Conservation (phyloP, 139 green algal species). For the Auxenochlorella pyrenoidosa region DNA sequence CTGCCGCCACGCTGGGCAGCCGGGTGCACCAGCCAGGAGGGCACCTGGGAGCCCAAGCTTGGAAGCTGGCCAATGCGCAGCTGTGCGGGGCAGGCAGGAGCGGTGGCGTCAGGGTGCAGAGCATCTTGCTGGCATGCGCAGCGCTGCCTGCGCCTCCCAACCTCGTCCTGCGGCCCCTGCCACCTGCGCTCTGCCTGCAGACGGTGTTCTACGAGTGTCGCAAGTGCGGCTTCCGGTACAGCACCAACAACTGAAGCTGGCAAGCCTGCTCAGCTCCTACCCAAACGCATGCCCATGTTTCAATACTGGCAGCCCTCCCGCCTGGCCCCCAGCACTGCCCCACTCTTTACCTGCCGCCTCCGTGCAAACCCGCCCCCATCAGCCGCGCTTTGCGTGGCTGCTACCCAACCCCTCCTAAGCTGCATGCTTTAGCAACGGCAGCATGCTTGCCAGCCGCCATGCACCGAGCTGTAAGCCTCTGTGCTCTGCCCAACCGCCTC, state of each 20-base stretch:
- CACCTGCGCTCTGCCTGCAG: conserved; percentile 40
- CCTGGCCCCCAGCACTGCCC: background rate
- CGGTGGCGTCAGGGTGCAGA: background rate
- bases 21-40: too few relatives aligned
- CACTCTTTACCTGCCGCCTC: background rate
- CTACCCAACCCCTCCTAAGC: too few relatives aligned
- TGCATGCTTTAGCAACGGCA: too few relatives aligned
- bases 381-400: background rate
- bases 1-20: too few relatives aligned
- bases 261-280: background rate
- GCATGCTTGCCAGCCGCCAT: too few relatives aligned
- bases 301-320: background rate
- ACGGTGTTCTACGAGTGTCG: conserved; percentile 95
- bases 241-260: conserved; percentile 55
- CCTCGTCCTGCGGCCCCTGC: background rate
- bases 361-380: background rate
- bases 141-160: too few relatives aligned
- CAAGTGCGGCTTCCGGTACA: conserved; percentile 72
- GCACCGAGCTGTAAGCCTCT: too few relatives aligned
- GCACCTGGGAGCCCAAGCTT: too few relatives aligned
- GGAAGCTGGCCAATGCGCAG: too few relatives aligned
- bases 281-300: background rate
- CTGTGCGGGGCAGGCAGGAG: background rate
- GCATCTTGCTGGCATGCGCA: too few relatives aligned
- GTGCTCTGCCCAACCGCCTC: too few relatives aligned